Evolutionary conservation across 768 basidiomycete genomes (phyloP).

Genomic region (Calocera cornea): DNA sequence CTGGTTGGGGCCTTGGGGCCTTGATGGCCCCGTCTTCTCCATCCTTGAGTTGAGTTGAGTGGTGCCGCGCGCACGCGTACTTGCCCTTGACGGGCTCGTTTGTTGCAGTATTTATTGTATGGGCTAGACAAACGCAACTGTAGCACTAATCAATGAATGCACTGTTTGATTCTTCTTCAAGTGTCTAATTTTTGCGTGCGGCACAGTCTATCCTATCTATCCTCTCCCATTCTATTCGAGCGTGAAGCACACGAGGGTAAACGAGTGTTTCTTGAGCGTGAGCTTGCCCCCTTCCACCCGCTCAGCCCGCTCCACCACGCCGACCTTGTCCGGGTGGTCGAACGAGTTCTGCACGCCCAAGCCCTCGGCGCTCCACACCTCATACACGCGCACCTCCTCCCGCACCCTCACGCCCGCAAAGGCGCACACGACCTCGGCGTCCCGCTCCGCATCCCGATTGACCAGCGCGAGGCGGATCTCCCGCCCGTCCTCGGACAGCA

Average conservation of each 20-base stretch:
- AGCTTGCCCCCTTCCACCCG: conserved; percentile 28
- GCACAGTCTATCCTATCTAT: no score
- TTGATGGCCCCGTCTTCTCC: no score
- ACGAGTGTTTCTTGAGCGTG: conserved; percentile 35
- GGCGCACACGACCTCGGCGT: conserved; percentile 31
- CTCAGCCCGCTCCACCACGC: conserved; percentile 24
- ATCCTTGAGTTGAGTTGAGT: no score
- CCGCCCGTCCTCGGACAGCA: conserved; percentile 24
- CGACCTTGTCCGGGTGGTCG: conserved; percentile 23
- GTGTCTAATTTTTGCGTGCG: no score
- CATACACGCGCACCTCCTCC: conserved; percentile 31
- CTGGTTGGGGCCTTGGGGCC: no score
- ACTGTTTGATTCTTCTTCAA: no score
- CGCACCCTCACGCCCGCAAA: conserved; percentile 18
- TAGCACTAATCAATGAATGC: no score
- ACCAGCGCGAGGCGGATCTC: conserved; percentile 41
- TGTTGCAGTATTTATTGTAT: neutral
- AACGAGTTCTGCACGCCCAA: conserved; percentile 8
- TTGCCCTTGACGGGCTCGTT: neutral
- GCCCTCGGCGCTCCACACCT: conserved; percentile 37
- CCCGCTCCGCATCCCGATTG: conserved; percentile 34
- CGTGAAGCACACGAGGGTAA: conserved; percentile 15
- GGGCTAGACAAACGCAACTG: no score
- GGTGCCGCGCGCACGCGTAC: no score
- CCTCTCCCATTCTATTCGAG: neutral